Evolutionary conservation across 305 asterid genomes (phyloP).

Genomic region (Plantago rigida): DNA sequence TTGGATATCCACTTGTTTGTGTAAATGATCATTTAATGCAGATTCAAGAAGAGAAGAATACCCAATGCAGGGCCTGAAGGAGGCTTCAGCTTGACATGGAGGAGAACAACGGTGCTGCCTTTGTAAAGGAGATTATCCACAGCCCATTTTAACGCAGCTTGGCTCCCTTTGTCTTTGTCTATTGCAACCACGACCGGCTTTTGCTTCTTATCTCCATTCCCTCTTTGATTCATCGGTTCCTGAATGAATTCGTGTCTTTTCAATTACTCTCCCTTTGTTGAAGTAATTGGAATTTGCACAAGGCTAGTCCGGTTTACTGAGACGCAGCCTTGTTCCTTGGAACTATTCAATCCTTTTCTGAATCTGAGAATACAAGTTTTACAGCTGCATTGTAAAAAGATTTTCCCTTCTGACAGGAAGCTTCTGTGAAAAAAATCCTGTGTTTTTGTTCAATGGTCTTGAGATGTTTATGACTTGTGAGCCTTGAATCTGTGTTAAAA

Average conservation of each 20-base stretch:
- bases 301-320: background rate
- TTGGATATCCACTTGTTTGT: background rate
- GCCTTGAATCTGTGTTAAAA: no score
- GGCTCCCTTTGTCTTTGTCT: slow-evolving; percentile 86
- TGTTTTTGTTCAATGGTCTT: no score
- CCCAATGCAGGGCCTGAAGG: slow-evolving; percentile 29
- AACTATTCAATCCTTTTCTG: background rate
- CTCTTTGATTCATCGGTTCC: slow-evolving; percentile 33
- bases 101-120: slow-evolving; percentile 59
- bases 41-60: slow-evolving; percentile 6
- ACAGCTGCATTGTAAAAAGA: no score
- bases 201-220: slow-evolving; percentile 36
- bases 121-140: slow-evolving; percentile 60
- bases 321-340: background rate
- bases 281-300: background rate
- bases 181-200: slow-evolving; percentile 60
- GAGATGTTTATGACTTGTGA: no score
- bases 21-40: background rate
- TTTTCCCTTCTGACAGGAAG: no score
- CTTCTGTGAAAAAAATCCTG: no score
- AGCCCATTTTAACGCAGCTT: slow-evolving; percentile 87
- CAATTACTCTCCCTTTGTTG: background rate
- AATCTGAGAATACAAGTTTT: no score
- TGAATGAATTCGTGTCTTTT: background rate
- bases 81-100: slow-evolving; percentile 52